Base-by-base conservation (phyloP, 1,139 yeast species). In the Geotrichum aggregatum region DNA sequence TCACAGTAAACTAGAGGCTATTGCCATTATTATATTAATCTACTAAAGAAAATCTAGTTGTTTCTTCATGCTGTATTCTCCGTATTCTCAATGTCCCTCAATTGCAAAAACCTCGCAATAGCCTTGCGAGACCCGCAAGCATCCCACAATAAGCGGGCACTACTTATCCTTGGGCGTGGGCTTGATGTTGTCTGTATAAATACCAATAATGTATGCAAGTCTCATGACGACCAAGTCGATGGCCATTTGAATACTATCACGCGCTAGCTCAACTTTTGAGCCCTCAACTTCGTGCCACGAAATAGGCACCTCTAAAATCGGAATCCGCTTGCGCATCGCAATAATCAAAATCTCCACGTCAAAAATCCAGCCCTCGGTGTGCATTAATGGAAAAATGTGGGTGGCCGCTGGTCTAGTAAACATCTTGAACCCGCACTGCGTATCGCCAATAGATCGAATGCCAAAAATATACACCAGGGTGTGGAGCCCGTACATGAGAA, bases 211-310 rank as follows among this genome's bases (percentile, higher is more conserved):
- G 66, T 92, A 92, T 2, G 97, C 96, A 69, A 89, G 70, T 63
- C 98, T 77, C 50, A 95, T 92, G 35, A 89, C 91, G 46, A 94
- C 87, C 70, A 92, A 75, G 66, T 92, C 98, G 51, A 87, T 79
- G n/a, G 98, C 98, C 98, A 92, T 92, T 55, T 78, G 82, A 54
- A 92, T 80, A 52, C 95, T 84, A 69, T 92, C 98, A 61, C 85
- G 78, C 4, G 97, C 97, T 58, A 92, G 76, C 64, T 85, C 96
- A 67, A 92, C 85, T 70, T 92, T 92, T 44, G 96, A 87, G 0
- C 98, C 98, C 61, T 80, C 95, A 49, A 92, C 92, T 70, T 92
- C 98, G 67, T 89, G 96, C 98, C 98, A 92, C 58, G 86, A 86
- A 41, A 92, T 88, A 13, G 97, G 83, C 30, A 89, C 79, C 70